Evolutionary conservation across 306 rosid species (phyloP).

Genomic region (Rosa multiflora): DNA sequence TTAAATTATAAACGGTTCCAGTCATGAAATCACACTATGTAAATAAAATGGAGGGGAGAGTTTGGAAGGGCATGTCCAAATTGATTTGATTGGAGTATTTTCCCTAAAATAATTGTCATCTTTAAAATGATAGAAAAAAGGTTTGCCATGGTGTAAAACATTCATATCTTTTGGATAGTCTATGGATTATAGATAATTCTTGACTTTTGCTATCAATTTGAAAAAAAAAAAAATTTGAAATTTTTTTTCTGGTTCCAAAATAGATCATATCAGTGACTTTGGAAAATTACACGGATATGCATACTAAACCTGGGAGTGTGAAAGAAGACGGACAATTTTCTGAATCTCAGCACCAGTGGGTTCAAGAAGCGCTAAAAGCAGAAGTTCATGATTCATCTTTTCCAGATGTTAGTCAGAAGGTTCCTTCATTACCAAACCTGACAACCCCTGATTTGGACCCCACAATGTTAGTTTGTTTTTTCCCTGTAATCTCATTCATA

Average conservation of each 20-base stretch:
- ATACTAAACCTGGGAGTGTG: slow-evolving; percentile 28
- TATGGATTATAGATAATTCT: slow-evolving; percentile 13
- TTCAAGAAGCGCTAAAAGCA: slow-evolving; percentile 42
- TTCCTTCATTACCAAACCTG: slow-evolving; percentile 36
- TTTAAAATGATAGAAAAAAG: neutral
- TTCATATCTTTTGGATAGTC: slow-evolving; percentile 12
- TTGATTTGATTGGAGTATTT: neutral
- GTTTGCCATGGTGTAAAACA: neutral
- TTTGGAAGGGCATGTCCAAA: neutral
- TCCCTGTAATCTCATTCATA: slow-evolving; percentile 7
- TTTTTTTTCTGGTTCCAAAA: slow-evolving; percentile 29
- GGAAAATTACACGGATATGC: slow-evolving; percentile 67
- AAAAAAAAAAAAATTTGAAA: neutral
- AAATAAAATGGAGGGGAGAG: neutral
- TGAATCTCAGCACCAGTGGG: slow-evolving; percentile 43
- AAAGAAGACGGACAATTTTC: slow-evolving; percentile 43
- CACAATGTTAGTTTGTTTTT: slow-evolving; percentile 37
- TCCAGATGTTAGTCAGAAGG: slow-evolving; percentile 41
- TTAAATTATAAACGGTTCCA: neutral
- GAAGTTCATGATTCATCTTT: slow-evolving; percentile 37
- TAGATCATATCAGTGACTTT: slow-evolving; percentile 81
- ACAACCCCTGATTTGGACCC: slow-evolving; percentile 45
- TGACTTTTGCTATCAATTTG: slow-evolving; percentile 21
- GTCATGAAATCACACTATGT: neutral
- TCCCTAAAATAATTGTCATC: neutral